Conservation (phyloP, 2,329 filamentous ascomycete species). For the Fusarium longipes region DNA sequence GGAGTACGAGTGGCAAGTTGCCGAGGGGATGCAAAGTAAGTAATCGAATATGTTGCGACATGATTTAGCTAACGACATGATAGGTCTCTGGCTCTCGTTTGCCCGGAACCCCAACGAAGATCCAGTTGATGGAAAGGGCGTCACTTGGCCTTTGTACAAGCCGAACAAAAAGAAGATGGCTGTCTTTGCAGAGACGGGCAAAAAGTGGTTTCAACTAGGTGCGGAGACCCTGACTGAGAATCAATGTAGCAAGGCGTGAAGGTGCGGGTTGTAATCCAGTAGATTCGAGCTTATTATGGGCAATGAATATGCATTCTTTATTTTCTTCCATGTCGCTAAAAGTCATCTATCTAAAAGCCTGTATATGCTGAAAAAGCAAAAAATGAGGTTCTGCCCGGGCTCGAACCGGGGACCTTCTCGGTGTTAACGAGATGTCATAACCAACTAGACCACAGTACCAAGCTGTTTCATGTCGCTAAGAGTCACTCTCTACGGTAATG, state of each 20-base stretch:
- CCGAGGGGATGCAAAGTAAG: constrained; percentile 6
- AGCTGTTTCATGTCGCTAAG: not conserved
- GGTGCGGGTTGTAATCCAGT: fast-evolving
- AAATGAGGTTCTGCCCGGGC: no score
- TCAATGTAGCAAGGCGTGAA: not conserved
- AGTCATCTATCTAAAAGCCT: no score
- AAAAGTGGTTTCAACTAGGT: constrained; percentile 9
- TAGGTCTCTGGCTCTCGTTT: constrained; percentile 18
- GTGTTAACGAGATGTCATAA: no score
- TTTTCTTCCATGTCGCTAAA: no score
- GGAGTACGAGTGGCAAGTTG: constrained; percentile 18
- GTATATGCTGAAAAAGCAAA: no score
- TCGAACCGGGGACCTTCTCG: no score
- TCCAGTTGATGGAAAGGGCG: not conserved
- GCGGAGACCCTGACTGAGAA: not conserved
- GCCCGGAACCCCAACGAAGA: not conserved
- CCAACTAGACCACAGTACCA: no score
- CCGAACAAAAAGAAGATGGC: not conserved
- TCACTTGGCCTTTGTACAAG: constrained; percentile 8
- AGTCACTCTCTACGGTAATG: constrained; percentile 55
- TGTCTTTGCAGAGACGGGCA: not conserved
- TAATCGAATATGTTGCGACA: fast-evolving
- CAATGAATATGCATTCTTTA: no score
- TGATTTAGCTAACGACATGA: fast-evolving
- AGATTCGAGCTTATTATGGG: no score